Base-by-base conservation (phyloP, 257 asterid genomes). In the Nicotiana sylvestris region DNA sequence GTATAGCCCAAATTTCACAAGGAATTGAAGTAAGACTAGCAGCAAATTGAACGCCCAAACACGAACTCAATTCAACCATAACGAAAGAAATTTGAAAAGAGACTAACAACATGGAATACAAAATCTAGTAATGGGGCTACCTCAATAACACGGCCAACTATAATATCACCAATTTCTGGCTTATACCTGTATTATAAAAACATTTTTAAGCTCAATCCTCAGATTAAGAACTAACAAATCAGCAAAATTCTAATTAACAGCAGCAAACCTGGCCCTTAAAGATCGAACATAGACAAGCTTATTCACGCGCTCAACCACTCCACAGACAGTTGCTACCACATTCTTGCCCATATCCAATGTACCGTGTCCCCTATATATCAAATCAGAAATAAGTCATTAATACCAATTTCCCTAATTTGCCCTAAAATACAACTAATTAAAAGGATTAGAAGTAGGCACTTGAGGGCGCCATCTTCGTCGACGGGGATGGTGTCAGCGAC, bases 101-200 rank as follows among this genome's bases (percentile, higher is more conserved):
- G n/a, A 49, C 79, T 49, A 53, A 49, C 29, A 25, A 4, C 64
- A 13, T 12, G 62, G 27, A 51, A 9, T 15, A 66, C 5, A 1
- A 7, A n/a, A 18, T 11, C 53, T 5, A 18, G 2, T 25, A 11
- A 18, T 3, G 18, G 2, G 2, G 39, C 43, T 85, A 96, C 99
- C 98, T 96, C 99, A 70, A 91, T 89, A 69, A 96, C 97, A 51
- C 98, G 95, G 82, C 99, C 99, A 3, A 94, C 92, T n/a, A 96
- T 89, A 67, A 94, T 94, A 89, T 96, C 99, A 4, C 99, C 99
- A 53, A 89, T 84, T 87, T 95, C 98, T 15, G 98, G 99, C 91
- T 95, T 93, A 87, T 95, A 95, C 96, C 99, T 95, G 61, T 21
- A 77, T 37, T 8, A 5, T 12, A 62, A 13, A 39, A 66, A 2